phyloP scores from a whole-genome alignment of 1,284 basidiomycete species.

The Ustilago hordei region DNA sequence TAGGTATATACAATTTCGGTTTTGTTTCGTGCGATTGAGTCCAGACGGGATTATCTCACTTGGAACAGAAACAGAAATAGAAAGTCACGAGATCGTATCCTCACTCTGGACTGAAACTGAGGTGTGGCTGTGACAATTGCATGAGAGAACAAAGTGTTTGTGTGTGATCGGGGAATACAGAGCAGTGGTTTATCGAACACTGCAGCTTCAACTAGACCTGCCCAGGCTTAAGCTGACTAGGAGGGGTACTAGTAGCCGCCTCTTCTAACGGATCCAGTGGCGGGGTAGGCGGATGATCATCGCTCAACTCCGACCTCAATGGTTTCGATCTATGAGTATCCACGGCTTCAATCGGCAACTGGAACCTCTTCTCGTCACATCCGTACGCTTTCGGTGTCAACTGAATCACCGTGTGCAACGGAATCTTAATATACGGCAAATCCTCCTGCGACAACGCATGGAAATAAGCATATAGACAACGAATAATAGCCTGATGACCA shows the following conservation, averaged over 20 bases:
- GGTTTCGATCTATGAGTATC: slow-evolving; percentile 67
- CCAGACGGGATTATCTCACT: neutral
- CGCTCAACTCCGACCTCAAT: slow-evolving; percentile 18
- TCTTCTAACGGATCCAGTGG: slow-evolving; percentile 47
- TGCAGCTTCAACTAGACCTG: neutral
- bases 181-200: neutral
- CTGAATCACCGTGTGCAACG: slow-evolving; percentile 95
- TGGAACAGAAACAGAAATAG: neutral
- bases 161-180: neutral
- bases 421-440: slow-evolving; percentile 91
- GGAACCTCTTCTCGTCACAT: slow-evolving; percentile 92
- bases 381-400: slow-evolving; percentile 97
- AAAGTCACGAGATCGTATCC: slow-evolving; percentile 6
- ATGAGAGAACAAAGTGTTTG: neutral
- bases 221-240: slow-evolving; percentile 32
- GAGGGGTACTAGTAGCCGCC: slow-evolving; percentile 46
- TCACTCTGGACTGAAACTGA: neutral
- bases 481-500: slow-evolving; percentile 81
- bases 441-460: slow-evolving; percentile 91
- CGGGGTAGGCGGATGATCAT: slow-evolving; percentile 46
- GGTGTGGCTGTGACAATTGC: slow-evolving; percentile 14
- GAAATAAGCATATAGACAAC: slow-evolving; percentile 84
- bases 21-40: too few species aligned
- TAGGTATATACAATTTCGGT: too few species aligned
- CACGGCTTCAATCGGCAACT: slow-evolving; percentile 68